A percentile compares a stretch with the other conserved stretches of the same genome.
These are phyloP conservation scores for Cenococcum geophilum DNA, from an alignment of 495 filamentous ascomycete species.

Conservation along the genomic window DNA sequence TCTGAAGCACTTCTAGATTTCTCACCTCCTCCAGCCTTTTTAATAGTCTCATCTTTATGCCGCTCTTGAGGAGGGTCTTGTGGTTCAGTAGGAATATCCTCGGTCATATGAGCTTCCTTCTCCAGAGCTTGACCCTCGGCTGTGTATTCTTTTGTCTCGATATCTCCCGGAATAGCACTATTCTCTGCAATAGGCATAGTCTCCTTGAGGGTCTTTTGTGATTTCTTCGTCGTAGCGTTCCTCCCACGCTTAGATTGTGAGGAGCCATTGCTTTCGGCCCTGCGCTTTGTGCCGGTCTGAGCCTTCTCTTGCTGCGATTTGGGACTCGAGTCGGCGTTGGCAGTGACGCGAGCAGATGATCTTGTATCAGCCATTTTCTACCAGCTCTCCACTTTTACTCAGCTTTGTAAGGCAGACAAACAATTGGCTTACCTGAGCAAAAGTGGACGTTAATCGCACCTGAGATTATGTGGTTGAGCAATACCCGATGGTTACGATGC, in stretches of 20 bases:
- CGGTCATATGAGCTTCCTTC: background rate
- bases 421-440: background rate
- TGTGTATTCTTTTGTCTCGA: background rate
- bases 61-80: too few relatives aligned
- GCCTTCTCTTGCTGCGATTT: constrained; percentile 8
- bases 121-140: background rate
- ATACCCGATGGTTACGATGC: too few relatives aligned
- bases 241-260: constrained; percentile 33
- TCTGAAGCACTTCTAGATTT: constrained; percentile 10
- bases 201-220: constrained; percentile 40
- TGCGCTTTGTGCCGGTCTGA: constrained; percentile 36
- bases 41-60: background rate
- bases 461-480: too few relatives aligned
- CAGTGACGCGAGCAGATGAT: constrained; percentile 10
- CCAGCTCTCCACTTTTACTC: background rate
- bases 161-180: constrained; percentile 19
- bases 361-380: constrained; percentile 15
- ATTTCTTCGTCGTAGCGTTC: constrained; percentile 29
- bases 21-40: background rate
- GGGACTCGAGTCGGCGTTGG: background rate
- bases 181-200: constrained; percentile 26
- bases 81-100: too few relatives aligned
- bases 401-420: background rate
- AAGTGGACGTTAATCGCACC: background rate
- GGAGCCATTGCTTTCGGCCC: constrained; percentile 28